Base-by-base conservation (phyloP, 495 filamentous ascomycete species). In the Penicillium taxi region DNA sequence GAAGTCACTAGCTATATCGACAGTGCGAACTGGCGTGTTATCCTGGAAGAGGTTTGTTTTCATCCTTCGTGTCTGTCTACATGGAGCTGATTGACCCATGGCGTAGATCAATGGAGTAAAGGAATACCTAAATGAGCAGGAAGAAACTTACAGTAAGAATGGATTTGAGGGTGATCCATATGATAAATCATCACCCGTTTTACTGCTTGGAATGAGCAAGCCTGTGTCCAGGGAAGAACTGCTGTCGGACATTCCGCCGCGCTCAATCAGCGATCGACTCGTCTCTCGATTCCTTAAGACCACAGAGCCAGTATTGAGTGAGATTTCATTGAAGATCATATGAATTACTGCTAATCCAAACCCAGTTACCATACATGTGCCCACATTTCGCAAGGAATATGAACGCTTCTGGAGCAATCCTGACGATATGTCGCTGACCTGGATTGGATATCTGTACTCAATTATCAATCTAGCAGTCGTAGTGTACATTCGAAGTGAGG, bases 1-100 rank as follows among this genome's bases (percentile, higher is more conserved):
- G 54, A 57, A 6, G 66, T 61, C 8, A 60, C 59, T 9, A 64
- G 57, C 23, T 73, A 75, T 45, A 64, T 75, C 15, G 65, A 75
- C 31, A 53, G 59, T 18, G 58, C 59, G 2, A 60, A 72, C 41
- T 75, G 69, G 71, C 65, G 66, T 24, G 62, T 67, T 13, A 69
- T 75, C 29, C 47, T 72, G 4, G 62, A 70, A 35, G 70, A 75
- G 51, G 70, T 74, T 24, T 20, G 65, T 57, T 26, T 11, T 34
- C 42, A 26, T 32, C 26, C 9, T 19, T 7, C 15, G 7, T 16
- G n/a, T n/a, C n/a, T 39, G 13, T 27, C 15, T 2, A 21, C 5
- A 11, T 33, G 15, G 4, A 9, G 2, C 13, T 21, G 1, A n/a
- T 39, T 26, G 8, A 20, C 34, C 35, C 32, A 37, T 20, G 5